phyloP scores from a whole-genome alignment of 345 rosid genomes.

The Populus davidiana region DNA sequence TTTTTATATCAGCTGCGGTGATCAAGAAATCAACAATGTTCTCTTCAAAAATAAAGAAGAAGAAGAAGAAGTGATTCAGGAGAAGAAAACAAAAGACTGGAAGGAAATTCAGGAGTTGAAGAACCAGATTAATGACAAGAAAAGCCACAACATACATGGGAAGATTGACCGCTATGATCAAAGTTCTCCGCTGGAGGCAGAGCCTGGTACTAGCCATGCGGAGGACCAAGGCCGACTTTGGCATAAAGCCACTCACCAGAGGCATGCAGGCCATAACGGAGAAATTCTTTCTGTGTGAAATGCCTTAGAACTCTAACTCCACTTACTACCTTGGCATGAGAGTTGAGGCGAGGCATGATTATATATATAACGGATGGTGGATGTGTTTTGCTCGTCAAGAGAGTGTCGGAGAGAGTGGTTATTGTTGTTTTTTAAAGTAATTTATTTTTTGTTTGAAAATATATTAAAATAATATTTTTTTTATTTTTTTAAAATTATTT shows the following conservation, averaged over 20 bases:
- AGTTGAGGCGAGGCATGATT: neutral
- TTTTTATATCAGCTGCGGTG: neutral
- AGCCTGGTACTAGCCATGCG: neutral
- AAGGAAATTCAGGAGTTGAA: neutral
- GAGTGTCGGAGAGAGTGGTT: rapidly evolving
- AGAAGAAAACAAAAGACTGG: neutral
- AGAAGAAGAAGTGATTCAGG: neutral
- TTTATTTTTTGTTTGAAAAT: too few species aligned
- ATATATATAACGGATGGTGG: neutral
- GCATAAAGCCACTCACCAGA: neutral
- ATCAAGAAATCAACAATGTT: neutral
- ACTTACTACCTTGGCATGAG: neutral
- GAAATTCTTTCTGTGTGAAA: neutral
- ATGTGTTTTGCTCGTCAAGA: neutral
- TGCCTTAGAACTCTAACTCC: neutral
- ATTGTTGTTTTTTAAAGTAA: too few species aligned
- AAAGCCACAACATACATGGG: neutral
- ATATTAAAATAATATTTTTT: too few species aligned
- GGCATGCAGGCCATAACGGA: neutral
- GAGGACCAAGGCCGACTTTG: neutral
- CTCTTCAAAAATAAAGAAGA: neutral
- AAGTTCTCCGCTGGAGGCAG: neutral
- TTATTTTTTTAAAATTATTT: too few species aligned
- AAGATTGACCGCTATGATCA: neutral
- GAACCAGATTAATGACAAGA: neutral